Base-by-base conservation (phyloP, 2,329 filamentous ascomycete species). In the Whalleya microplaca region DNA sequence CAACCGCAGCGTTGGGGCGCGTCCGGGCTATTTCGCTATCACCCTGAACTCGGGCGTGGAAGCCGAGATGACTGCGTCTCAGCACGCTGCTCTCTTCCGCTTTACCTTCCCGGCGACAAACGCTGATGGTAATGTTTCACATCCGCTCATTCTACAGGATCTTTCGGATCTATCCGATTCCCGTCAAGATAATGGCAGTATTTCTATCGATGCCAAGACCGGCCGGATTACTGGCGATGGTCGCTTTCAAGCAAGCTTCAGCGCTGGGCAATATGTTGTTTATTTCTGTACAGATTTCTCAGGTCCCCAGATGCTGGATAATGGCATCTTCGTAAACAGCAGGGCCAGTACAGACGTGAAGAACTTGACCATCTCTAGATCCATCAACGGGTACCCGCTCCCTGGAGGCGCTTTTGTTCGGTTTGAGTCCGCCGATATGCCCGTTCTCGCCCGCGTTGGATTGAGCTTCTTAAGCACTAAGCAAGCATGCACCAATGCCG, bases 271-370 rank as follows among this genome's bases (percentile, higher is more conserved):
- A 4, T 91, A 87, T 64, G 72, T 75, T 16, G 71, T 84, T 1
- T 80, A 87, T 68, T 89, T 90, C 64, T 91, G 88, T 63, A 85
- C 84, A 2, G 88, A 91, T 62, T 89, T 91, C 64, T 71, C 75
- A 23, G 87, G 84, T 0, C 81, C 83, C 2, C 67, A 75, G 0
- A 72, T 90, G 9, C 77, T 80, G 29, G 83, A 88, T 58, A 83
- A 76, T 1, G 88, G 88, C 8, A 77, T 88, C 21, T 91, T 84
- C 69, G 77, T 75, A 0, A 82, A 86, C 60, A 84, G 80, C 58
- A 76, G 82, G 6, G 82, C 83, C 2, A 81, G 78, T 45, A 70
- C 74, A 2, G 72, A 73, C 1, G 75, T 76, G 27, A 79, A 84
- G 52, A 72, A 76, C 10, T 64, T 85, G 41, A 78, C 72, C 1